Evolutionary conservation across 768 basidiomycete genomes (phyloP).

Genomic region (Rhizopogon rudus): DNA sequence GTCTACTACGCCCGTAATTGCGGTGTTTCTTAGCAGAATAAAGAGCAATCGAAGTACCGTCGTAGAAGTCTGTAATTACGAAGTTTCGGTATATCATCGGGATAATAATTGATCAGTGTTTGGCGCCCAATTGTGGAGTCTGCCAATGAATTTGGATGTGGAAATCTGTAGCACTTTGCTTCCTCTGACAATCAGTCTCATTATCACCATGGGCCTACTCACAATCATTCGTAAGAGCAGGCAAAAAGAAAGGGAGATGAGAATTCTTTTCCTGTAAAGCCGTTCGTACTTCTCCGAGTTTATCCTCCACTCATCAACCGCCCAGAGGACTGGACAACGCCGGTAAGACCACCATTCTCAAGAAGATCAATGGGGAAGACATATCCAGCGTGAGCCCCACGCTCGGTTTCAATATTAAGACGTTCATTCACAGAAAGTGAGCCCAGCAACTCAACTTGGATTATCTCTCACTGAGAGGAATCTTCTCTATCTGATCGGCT

Average conservation of each 20-base stretch:
- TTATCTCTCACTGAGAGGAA: slow-evolving; percentile 14
- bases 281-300: slow-evolving; percentile 4
- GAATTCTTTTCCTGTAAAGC: slow-evolving; percentile 84
- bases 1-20: too few species aligned
- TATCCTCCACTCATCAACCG: slow-evolving; percentile 13
- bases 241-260: slow-evolving; percentile 94
- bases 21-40: neutral
- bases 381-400: slow-evolving; percentile 87
- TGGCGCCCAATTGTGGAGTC: neutral
- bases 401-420: slow-evolving; percentile 98
- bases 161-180: neutral
- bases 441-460: slow-evolving; percentile 22
- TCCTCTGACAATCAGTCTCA: slow-evolving; percentile 1
- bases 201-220: slow-evolving; percentile 73
- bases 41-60: neutral
- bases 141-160: neutral
- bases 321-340: slow-evolving; percentile 94
- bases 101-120: neutral
- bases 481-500: slow-evolving; percentile 20
- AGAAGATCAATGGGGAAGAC: slow-evolving; percentile 91
- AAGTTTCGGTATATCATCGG: neutral
- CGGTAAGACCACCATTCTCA: slow-evolving; percentile 97
- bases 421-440: slow-evolving; percentile 86
- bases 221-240: slow-evolving; percentile 97
- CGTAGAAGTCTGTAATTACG: neutral